A percentile compares a stretch with the other conserved stretches of the same genome.
phyloP scores from a whole-genome alignment of 345 rosid genomes.

The Raphanus sativus region DNA sequence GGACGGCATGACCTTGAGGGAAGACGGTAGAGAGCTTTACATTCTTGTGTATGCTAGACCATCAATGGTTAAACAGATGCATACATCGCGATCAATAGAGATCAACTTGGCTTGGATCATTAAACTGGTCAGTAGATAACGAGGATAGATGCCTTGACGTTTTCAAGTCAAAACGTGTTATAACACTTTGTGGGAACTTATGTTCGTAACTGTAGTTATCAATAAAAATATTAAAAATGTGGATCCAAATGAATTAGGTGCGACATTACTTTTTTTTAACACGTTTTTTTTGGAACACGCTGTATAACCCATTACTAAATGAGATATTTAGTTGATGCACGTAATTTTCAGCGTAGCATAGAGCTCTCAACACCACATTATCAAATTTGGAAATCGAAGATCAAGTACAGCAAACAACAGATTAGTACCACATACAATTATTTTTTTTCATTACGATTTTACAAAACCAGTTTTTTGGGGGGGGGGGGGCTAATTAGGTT shows the following conservation, averaged over 20 bases:
- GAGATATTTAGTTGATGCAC: constrained; percentile 6
- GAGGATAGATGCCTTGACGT: background rate
- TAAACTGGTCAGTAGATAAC: background rate
- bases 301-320: background rate
- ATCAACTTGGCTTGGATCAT: background rate
- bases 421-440: background rate
- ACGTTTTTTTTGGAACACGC: too few relatives aligned
- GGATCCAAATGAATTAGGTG: background rate
- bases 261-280: background rate
- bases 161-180: constrained; percentile 10
- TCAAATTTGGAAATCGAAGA: constrained; percentile 6
- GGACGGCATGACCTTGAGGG: background rate
- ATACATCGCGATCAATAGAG: background rate
- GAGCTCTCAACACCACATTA: background rate
- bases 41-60: background rate
- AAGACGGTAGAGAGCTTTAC: background rate
- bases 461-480: background rate
- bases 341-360: constrained; percentile 6
- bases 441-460: background rate
- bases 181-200: background rate
- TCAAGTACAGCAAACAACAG: constrained; percentile 1
- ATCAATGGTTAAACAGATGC: background rate
- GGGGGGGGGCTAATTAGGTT: background rate
- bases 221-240: background rate
- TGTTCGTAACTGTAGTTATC: constrained; percentile 4